Conservation (phyloP, 768 basidiomycete species). For the Serendipita sp. region DNA sequence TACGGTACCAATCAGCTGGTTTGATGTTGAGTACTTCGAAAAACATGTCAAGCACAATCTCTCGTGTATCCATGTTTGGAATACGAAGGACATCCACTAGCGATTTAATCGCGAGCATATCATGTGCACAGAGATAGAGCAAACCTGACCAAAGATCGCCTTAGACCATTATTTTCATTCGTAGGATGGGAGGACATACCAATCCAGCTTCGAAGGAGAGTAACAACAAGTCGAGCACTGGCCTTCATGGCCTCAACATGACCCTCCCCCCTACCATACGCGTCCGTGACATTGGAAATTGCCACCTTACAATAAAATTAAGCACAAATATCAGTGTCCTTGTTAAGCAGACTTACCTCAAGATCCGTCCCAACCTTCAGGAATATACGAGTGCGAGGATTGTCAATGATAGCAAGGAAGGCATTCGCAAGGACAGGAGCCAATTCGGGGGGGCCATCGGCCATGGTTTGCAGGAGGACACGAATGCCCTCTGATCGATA, state of each 20-base stretch:
- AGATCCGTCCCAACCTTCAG: conserved; percentile 71
- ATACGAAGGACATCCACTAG: conserved; percentile 74
- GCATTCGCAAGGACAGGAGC: conserved; percentile 61
- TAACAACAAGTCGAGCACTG: conserved; percentile 58
- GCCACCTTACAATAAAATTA: conserved; percentile 40
- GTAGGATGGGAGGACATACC: conserved; percentile 34
- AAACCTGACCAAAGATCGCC: conserved; percentile 32
- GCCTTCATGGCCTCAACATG: conserved; percentile 67
- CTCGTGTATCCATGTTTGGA: conserved; percentile 74
- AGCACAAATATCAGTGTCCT: not conserved
- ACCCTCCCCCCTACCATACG: conserved; percentile 67
- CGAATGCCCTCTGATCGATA: conserved; percentile 69
- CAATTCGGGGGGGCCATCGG: conserved; percentile 79
- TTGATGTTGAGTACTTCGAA: conserved; percentile 87
- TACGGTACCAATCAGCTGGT: conserved; percentile 81
- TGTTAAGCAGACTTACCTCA: conserved; percentile 39
- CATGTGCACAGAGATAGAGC: conserved; percentile 86
- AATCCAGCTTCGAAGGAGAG: conserved; percentile 84
- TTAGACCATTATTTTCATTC: not conserved
- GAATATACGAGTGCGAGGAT: conserved; percentile 63
- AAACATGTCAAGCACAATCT: conserved; percentile 85
- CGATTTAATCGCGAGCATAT: conserved; percentile 70
- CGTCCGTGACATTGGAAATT: conserved; percentile 79
- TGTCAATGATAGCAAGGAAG: conserved; percentile 73
- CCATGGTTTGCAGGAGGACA: conserved; percentile 67